Conservation (phyloP, 2,329 filamentous ascomycete species). For the Blumeria hordei region DNA sequence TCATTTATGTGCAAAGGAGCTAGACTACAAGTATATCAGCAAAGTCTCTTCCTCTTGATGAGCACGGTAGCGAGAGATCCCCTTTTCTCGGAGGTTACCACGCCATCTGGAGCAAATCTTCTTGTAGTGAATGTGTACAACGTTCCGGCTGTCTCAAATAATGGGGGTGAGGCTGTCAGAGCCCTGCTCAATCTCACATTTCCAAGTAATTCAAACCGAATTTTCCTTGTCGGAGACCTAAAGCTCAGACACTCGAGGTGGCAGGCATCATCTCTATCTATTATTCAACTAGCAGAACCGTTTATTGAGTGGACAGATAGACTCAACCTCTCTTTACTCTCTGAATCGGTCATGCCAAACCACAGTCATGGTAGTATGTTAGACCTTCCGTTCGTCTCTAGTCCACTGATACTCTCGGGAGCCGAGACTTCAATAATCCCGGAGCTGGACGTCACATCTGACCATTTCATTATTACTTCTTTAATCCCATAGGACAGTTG, state of each 20-base stretch:
- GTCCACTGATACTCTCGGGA: background rate
- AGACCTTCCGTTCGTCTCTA: background rate
- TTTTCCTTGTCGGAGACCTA: background rate
- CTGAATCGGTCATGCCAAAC: background rate
- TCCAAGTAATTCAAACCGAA: background rate
- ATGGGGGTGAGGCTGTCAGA: background rate
- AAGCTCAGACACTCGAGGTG: background rate
- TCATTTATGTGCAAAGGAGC: background rate
- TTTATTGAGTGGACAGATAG: background rate
- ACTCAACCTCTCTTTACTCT: background rate
- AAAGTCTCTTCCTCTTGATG: background rate
- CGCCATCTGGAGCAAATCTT: background rate
- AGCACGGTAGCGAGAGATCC: background rate
- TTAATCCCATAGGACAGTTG: background rate
- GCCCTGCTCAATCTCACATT: background rate
- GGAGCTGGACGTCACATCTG: background rate
- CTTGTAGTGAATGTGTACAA: background rate
- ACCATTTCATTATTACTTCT: background rate
- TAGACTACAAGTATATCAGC: background rate
- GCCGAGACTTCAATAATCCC: background rate
- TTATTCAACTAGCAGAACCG: background rate
- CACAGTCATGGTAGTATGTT: background rate
- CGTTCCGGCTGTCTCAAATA: background rate
- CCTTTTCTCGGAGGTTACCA: background rate
- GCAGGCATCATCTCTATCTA: background rate